Evolutionary conservation across 108 stramenopile genomes (phyloP).

Genomic region (Bacterosira constricta): DNA sequence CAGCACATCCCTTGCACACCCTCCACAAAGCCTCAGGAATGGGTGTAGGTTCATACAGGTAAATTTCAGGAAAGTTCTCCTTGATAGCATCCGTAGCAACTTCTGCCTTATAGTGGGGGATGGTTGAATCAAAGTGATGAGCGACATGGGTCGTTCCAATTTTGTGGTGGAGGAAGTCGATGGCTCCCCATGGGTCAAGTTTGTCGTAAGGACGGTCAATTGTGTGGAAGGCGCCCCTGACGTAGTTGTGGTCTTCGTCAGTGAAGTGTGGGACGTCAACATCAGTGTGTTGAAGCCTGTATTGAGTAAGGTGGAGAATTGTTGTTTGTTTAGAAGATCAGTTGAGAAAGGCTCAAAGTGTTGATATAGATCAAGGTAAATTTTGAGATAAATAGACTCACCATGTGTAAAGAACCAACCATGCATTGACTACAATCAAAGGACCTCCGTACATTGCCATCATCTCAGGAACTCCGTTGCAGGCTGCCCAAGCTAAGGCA

Average conservation of each 20-base stretch:
- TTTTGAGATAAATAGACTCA: slow-evolving; percentile 25
- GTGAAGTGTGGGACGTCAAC: slow-evolving; percentile 96
- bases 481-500: slow-evolving; percentile 64
- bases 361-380: too few relatives aligned
- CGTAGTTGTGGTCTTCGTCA: slow-evolving; percentile 90
- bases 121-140: slow-evolving; percentile 94
- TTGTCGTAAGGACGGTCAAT: slow-evolving; percentile 96
- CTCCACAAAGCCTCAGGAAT: slow-evolving; percentile 88
- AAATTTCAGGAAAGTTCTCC: slow-evolving; percentile 79
- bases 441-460: slow-evolving; percentile 92
- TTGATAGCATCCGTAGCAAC: slow-evolving; percentile 90
- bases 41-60: slow-evolving; percentile 86
- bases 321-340: too few relatives aligned
- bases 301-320: not conserved
- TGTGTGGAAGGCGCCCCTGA: slow-evolving; percentile 96
- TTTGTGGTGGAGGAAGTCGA: slow-evolving; percentile 95
- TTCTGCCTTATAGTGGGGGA: slow-evolving; percentile 89
- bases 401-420: slow-evolving; percentile 99
- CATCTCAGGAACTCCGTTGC: slow-evolving; percentile 80
- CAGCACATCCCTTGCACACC: slow-evolving; percentile 82
- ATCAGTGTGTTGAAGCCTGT: slow-evolving; percentile 96
- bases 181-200: slow-evolving; percentile 84
- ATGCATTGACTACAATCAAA: slow-evolving; percentile 92
- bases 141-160: slow-evolving; percentile 97
- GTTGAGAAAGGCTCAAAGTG: too few relatives aligned